These are phyloP conservation scores for Cercospora sojina DNA, from an alignment of 2,329 filamentous ascomycete species.

Conservation along the genomic window DNA sequence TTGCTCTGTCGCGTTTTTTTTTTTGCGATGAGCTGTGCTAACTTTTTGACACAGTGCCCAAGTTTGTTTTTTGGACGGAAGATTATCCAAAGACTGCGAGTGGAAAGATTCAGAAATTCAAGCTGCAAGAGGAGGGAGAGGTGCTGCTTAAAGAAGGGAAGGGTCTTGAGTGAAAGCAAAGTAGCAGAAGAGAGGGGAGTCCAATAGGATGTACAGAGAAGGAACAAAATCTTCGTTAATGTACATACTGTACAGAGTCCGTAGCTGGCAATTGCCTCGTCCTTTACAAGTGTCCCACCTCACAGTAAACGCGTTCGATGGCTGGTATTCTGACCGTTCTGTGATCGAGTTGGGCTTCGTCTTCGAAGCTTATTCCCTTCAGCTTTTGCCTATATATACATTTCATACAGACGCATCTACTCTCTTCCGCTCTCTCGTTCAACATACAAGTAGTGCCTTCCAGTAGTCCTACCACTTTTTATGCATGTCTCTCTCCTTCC, in stretches of 20 bases:
- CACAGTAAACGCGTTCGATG: too few species aligned
- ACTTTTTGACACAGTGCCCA: constrained; percentile 60
- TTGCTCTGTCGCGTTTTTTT: constrained; percentile 1
- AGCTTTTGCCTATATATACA: not conserved
- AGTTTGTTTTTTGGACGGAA: constrained; percentile 81
- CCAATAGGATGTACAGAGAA: not conserved
- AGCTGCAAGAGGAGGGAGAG: constrained; percentile 67
- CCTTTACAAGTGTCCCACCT: too few species aligned
- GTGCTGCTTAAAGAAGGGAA: constrained; percentile 47
- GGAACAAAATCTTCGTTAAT: not conserved
- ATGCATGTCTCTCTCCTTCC: not conserved
- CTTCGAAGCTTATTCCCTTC: not conserved
- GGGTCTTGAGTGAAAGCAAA: constrained; percentile 19
- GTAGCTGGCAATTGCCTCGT: too few species aligned
- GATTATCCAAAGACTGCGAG: constrained; percentile 93
- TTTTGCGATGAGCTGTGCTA: not conserved
- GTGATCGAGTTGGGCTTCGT: not conserved
- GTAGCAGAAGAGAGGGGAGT: not conserved
- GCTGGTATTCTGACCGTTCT: not conserved
- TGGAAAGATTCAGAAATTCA: constrained; percentile 96
- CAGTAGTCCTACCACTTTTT: not conserved
- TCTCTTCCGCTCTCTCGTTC: not conserved
- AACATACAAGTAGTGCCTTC: not conserved
- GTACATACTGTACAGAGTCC: not conserved
- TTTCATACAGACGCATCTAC: not conserved